These are phyloP conservation scores for Stropharia rugosoannulata DNA, from an alignment of 768 basidiomycete genomes.

Conservation along the genomic window DNA sequence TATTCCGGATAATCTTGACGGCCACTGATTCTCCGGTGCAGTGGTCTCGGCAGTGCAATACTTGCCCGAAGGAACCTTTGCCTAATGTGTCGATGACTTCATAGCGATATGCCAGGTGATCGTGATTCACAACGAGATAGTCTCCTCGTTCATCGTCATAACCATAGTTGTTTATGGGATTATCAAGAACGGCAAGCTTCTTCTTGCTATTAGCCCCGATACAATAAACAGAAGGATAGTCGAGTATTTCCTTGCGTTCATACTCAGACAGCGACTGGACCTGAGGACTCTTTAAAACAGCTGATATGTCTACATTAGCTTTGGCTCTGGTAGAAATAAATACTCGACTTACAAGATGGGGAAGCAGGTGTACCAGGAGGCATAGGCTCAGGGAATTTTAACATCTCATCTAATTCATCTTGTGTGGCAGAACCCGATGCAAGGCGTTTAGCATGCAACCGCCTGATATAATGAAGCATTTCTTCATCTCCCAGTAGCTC, in stretches of 20 bases:
- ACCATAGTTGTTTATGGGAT: slow-evolving; percentile 82
- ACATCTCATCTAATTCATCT: slow-evolving; percentile 82
- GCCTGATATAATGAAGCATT: slow-evolving; percentile 91
- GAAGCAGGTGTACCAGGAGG: slow-evolving; percentile 64
- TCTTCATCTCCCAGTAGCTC: slow-evolving; percentile 92
- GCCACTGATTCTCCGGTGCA: slow-evolving; percentile 95
- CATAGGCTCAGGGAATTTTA: slow-evolving; percentile 91
- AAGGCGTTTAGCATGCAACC: slow-evolving; percentile 87
- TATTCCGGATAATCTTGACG: slow-evolving; percentile 98
- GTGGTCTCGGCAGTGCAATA: slow-evolving; percentile 93
- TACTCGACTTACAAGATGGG: slow-evolving; percentile 58
- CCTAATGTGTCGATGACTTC: slow-evolving; percentile 91
- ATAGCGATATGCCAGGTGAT: slow-evolving; percentile 97
- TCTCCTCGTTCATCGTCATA: slow-evolving; percentile 99
- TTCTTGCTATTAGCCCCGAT: slow-evolving; percentile 81
- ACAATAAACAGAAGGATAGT: slow-evolving; percentile 82
- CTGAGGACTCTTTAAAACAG: slow-evolving; percentile 63
- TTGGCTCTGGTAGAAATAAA: not conserved
- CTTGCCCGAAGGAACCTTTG: slow-evolving; percentile 98
- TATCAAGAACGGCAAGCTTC: slow-evolving; percentile 73
- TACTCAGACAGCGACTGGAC: slow-evolving; percentile 78
- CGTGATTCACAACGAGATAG: slow-evolving; percentile 85
- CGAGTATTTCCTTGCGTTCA: slow-evolving; percentile 89
- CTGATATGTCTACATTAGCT: slow-evolving; percentile 34
- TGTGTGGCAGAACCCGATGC: slow-evolving; percentile 74